Evolutionary conservation across 1,284 basidiomycete genomes (phyloP), one percentile per base, ranked within the genome.

Genomic region (Volvariella surrecta): DNA sequence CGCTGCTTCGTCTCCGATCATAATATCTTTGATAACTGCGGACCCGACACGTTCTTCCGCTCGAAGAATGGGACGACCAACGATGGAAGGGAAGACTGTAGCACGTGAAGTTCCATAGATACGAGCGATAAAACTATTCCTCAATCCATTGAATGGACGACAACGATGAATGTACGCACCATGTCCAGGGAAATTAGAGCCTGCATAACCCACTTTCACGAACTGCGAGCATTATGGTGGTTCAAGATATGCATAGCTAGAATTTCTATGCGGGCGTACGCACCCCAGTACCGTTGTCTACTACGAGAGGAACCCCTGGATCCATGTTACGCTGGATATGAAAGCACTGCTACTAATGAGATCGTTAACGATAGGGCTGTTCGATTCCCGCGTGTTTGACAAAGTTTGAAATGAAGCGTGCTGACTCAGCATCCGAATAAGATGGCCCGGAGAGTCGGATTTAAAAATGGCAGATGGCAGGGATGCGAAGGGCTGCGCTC

Each of bases 101-200:
- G 47, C 24, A 39, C 39, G 16, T 28, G 39, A 35, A 16, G 8
- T 35, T 6, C 6, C 34, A 35, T 16, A 19, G 18, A 19, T n/a
- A 4, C 7, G 15, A 35, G 13, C 15, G 30, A 31, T 31, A 35
- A 35, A 6, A 7, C 18, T 35, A 28, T 11, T 28, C 24, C 24
- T 28, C 11, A 28, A 28, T 28, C 18, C 6, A 10, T 28, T 42
- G 41, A 40, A 39, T 17, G 30, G 22, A 11, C 35, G 35, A 42
- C 28, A n/a, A 16, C 38, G 21, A 38, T 39, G 35, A 41, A 40
- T 45, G 53, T 16, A 44, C 76, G 47, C 57, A 89, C 90, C 91
- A 78, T 96, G 86, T 68, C 95, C 91, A 48, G 96, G 96, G 64
- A 99, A 99, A 73, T 99, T 96, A 54, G 90, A 93, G 50, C 93